Base-by-base conservation (phyloP, 345 rosid species). In the Ceriops tagal region DNA sequence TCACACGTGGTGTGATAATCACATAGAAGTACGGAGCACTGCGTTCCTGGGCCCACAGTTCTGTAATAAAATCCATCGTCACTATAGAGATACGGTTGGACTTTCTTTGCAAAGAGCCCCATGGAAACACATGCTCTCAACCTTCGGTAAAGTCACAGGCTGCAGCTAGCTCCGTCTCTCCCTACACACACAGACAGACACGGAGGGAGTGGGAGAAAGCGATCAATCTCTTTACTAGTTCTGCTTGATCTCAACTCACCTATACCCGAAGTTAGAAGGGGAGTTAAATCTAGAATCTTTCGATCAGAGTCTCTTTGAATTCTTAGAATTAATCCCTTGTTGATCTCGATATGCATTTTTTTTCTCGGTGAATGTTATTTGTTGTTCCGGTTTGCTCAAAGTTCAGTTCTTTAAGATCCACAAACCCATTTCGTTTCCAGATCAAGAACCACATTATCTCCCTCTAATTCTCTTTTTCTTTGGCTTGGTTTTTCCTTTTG, bases 351-450 rank as follows among this genome's bases (percentile, higher is more conserved):
- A 10, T 64, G 26, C 58, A 28, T 5, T 35, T 39, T 10, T 53
- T 15, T 22, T 37, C 56, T 26, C 63, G 26, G 16, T 2, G 10
- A 37, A 15, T 5, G 21, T 52, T n/a, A 15, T 51, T 70, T 28
- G 8, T 63, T 11, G 35, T 65, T 47, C 27, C 20, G 11, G 5
- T 43, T 57, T 20, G 2, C 15, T 52, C 51, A 46, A 58, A 58
- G 37, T 26, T 52, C 62, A 7, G 49, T 13, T 19, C 68, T 71
- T 57, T 2, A 64, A 19, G 78, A 80, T 83, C 81, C 70, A 39
- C 22, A 24, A 51, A 51, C 24, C 75, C 73, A 9, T 27, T 37
- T 46, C 52, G 30, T 57, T 53, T 21, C 59, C 73, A 31, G 82
- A 81, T 81, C 81, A 65, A 60, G 67, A 73, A 55, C 26, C 72